These are phyloP conservation scores for Actinomortierella wolfii DNA, from an alignment of 371 early-diverging fungal species.

Conservation along the genomic window DNA sequence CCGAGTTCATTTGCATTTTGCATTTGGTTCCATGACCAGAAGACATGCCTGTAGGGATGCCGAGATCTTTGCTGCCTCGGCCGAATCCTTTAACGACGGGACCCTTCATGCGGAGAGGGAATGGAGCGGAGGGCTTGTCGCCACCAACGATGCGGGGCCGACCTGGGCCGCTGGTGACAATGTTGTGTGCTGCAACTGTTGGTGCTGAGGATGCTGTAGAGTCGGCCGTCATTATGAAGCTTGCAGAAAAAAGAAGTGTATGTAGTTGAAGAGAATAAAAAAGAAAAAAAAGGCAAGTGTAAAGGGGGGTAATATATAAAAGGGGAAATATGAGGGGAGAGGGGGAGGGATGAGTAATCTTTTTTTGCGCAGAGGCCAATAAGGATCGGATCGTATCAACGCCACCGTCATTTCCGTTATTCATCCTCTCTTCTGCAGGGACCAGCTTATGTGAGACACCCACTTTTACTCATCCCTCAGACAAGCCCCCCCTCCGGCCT, in stretches of 20 bases:
- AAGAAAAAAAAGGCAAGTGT: background rate
- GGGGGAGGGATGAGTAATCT: too few relatives aligned
- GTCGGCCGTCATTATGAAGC: constrained; percentile 4
- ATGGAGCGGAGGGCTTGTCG: constrained; percentile 61
- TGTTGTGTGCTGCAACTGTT: background rate
- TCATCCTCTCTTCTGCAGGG: too few relatives aligned
- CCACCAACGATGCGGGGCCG: constrained; percentile 66
- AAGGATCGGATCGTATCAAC: too few relatives aligned
- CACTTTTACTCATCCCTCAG: too few relatives aligned
- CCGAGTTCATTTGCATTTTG: background rate
- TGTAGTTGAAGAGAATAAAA: background rate
- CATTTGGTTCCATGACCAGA: background rate
- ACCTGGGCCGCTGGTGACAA: constrained; percentile 1
- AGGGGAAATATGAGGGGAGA: background rate
- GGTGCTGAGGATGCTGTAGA: constrained; percentile 12
- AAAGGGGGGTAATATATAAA: background rate
- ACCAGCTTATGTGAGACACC: too few relatives aligned
- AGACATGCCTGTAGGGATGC: constrained; percentile 92
- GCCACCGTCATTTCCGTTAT: too few relatives aligned
- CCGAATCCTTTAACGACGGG: constrained; percentile 91
- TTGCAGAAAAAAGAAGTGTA: background rate
- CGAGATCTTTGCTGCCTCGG: constrained; percentile 94
- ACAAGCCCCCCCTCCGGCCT: too few relatives aligned
- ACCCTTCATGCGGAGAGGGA: constrained; percentile 77
- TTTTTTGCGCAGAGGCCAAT: too few relatives aligned